Conservation (phyloP, 345 rosid genomes). For the Lagerstroemia speciosa region DNA sequence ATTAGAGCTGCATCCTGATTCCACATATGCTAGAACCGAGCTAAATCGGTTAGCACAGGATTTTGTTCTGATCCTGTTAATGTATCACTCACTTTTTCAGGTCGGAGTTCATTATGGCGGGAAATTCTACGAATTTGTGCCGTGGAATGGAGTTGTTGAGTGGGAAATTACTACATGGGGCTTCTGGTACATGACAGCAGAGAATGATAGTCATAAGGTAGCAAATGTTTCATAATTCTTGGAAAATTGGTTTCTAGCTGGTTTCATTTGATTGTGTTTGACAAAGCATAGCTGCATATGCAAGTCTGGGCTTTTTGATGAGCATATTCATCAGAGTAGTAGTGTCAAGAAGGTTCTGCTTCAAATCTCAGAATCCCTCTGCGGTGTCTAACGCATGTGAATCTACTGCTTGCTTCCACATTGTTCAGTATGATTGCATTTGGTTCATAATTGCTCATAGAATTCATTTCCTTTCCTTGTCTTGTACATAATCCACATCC, state of each 20-base stretch:
- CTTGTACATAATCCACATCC: not conserved
- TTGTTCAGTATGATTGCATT: not conserved
- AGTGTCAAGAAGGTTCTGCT: not conserved
- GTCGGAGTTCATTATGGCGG: slow-evolving; percentile 89
- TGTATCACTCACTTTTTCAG: slow-evolving; percentile 28
- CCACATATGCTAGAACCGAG: not conserved
- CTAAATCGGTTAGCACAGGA: not conserved
- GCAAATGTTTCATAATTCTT: not conserved
- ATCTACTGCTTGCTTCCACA: not conserved
- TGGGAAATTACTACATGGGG: slow-evolving; percentile 92
- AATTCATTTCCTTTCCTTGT: not conserved
- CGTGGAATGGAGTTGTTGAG: slow-evolving; percentile 68
- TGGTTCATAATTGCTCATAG: not conserved
- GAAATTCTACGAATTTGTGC: slow-evolving; percentile 75
- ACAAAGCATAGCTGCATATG: not conserved
- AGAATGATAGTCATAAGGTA: slow-evolving; percentile 68
- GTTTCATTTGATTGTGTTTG: not conserved
- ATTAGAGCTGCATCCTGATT: not conserved
- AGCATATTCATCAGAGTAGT: not conserved
- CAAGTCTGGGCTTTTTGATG: not conserved
- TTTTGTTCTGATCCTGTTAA: not conserved
- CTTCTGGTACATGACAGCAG: slow-evolving; percentile 67
- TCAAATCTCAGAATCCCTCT: not conserved
- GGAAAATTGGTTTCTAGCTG: not conserved
- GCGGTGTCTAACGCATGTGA: not conserved